Percentiles rank a stretch among this genome's conserved stretches.
Conservation (phyloP, 2,329 filamentous ascomycete species). For the Torrubiellomyces zombiae region DNA sequence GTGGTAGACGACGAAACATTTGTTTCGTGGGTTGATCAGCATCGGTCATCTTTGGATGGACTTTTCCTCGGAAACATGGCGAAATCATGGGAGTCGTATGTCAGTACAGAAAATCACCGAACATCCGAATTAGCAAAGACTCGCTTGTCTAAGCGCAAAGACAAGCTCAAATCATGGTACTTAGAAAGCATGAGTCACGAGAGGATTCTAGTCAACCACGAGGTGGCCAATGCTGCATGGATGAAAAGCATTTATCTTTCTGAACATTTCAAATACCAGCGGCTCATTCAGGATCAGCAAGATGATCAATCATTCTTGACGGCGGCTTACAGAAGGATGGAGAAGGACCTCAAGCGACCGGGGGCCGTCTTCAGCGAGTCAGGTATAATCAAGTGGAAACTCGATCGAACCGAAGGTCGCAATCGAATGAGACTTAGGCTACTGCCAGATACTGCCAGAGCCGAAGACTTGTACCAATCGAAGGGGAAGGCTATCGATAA, state of each 20-base stretch:
- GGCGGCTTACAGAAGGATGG: slow-evolving; percentile 61
- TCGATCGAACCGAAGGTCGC: slow-evolving; percentile 88
- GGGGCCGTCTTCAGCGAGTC: slow-evolving; percentile 63
- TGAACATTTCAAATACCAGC: slow-evolving; percentile 81
- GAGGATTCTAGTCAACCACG: slow-evolving; percentile 62
- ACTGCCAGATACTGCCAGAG: slow-evolving; percentile 55
- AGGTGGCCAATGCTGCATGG: slow-evolving; percentile 78
- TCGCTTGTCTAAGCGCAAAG: slow-evolving; percentile 59
- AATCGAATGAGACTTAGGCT: slow-evolving; percentile 88
- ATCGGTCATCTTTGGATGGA: slow-evolving; percentile 60
- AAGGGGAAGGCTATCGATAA: slow-evolving; percentile 49
- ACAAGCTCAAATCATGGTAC: slow-evolving; percentile 69
- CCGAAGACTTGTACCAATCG: slow-evolving; percentile 63
- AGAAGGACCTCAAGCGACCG: slow-evolving; percentile 59
- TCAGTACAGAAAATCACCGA: slow-evolving; percentile 61
- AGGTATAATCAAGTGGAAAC: slow-evolving; percentile 60
- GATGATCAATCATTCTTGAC: slow-evolving; percentile 70
- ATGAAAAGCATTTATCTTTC: slow-evolving; percentile 89
- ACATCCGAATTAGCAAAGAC: slow-evolving; percentile 59
- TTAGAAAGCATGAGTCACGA: slow-evolving; percentile 51
- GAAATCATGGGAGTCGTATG: slow-evolving; percentile 77
- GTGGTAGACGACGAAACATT: slow-evolving; percentile 84
- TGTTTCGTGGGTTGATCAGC: slow-evolving; percentile 71
- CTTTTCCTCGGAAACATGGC: slow-evolving; percentile 73
- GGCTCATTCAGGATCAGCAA: slow-evolving; percentile 80